These are phyloP conservation scores for Diaporthe helianthi DNA, from an alignment of 2,329 filamentous ascomycete genomes.

Conservation along the genomic window DNA sequence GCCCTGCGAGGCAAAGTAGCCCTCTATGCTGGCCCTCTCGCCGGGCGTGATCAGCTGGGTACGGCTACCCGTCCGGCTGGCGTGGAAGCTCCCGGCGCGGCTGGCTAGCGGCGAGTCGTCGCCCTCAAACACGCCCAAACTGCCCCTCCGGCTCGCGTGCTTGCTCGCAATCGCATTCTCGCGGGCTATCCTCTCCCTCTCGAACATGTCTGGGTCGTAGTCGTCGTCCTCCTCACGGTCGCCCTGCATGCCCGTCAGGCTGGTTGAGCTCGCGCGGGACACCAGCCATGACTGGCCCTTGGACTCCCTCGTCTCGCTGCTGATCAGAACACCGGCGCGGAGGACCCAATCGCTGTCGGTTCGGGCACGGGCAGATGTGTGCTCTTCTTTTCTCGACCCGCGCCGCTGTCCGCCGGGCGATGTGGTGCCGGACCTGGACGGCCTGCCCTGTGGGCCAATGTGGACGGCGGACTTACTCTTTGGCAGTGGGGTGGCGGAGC, in stretches of 20 bases:
- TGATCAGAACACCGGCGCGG: conserved; percentile 67
- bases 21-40: conserved; percentile 46
- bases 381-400: conserved; percentile 40
- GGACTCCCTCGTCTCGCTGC: conserved; percentile 67
- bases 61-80: conserved; percentile 52
- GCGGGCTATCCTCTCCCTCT: conserved; percentile 46
- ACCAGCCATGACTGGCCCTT: conserved; percentile 75
- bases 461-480: conserved; percentile 72
- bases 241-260: conserved; percentile 58
- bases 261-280: conserved; percentile 70
- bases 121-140: conserved; percentile 49
- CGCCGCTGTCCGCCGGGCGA: conserved; percentile 37
- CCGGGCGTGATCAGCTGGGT: conserved; percentile 54
- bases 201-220: conserved; percentile 37
- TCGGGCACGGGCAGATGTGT: conserved; percentile 43
- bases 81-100: conserved; percentile 55
- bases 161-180: conserved; percentile 49
- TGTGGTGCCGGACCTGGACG: conserved; percentile 32
- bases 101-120: conserved; percentile 47
- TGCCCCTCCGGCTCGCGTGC: conserved; percentile 56
- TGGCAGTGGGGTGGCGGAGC: conserved; percentile 48
- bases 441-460: conserved; percentile 45
- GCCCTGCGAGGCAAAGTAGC: conserved; percentile 46
- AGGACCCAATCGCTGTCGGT: conserved; percentile 70
- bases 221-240: conserved; percentile 52